These are phyloP conservation scores for Ogataea neopini DNA, from an alignment of 805 yeast genomes.

Conservation along the genomic window DNA sequence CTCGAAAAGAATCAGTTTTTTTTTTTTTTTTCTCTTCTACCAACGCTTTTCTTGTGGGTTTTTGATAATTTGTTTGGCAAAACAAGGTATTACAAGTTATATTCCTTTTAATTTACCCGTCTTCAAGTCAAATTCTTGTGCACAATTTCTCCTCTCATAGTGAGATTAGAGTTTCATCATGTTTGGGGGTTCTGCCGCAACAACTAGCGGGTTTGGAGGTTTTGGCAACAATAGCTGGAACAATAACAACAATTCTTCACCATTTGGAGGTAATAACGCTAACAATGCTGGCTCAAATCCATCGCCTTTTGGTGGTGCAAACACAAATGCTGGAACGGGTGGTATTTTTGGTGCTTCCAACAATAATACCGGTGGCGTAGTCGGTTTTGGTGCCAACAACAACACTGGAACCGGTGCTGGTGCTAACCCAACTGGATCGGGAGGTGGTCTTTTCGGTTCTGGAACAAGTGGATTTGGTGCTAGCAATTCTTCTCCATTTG, in stretches of 20 bases:
- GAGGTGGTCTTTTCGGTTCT: constrained; percentile 34
- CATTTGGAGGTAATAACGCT: constrained; percentile 32
- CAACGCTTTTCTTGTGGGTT: constrained; percentile 4
- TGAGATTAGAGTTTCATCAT: constrained; percentile 4
- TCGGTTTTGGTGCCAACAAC: constrained; percentile 32
- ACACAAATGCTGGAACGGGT: constrained; percentile 30
- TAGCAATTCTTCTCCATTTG: constrained; percentile 40
- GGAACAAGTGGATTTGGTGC: constrained; percentile 15
- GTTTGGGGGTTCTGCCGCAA: constrained; percentile 9
- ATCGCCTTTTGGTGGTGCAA: constrained; percentile 17
- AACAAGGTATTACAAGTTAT: not conserved
- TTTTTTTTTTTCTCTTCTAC: not conserved
- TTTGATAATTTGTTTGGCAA: not conserved
- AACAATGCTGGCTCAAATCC: constrained; percentile 9
- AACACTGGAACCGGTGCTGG: constrained; percentile 25
- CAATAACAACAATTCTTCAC: constrained; percentile 19
- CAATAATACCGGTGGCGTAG: constrained; percentile 21
- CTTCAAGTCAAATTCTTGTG: not conserved
- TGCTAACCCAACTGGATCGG: constrained; percentile 13
- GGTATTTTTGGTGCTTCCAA: constrained; percentile 37
- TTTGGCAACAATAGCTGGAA: constrained; percentile 39
- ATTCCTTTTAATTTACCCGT: not conserved
- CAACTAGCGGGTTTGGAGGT: constrained; percentile 50
- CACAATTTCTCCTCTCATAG: not conserved
- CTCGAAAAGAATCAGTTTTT: constrained; percentile 1